Evolutionary conservation across 495 filamentous ascomycete species (phyloP).

Genomic region (Annulohypoxylon bovei): DNA sequence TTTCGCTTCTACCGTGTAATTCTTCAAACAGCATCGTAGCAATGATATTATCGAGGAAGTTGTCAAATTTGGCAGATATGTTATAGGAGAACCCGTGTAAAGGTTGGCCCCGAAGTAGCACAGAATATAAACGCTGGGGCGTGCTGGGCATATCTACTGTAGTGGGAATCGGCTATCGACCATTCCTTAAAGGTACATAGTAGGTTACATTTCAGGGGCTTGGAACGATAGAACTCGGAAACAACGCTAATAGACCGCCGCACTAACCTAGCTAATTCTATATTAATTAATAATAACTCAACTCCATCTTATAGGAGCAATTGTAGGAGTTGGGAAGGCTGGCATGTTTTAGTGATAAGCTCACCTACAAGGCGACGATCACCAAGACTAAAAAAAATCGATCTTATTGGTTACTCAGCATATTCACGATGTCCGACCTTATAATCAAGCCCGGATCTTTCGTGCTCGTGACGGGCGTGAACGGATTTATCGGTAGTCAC

Average conservation of each 20-base stretch:
- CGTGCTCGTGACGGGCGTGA: slow-evolving; percentile 35
- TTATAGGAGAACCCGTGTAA: not conserved
- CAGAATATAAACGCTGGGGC: not conserved
- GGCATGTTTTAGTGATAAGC: too few relatives aligned
- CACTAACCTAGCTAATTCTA: too few relatives aligned
- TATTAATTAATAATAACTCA: not conserved
- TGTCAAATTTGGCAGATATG: not conserved
- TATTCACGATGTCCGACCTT: not conserved
- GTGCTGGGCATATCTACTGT: not conserved
- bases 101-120: not conserved
- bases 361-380: not conserved
- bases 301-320: too few relatives aligned
- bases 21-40: not conserved
- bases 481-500: slow-evolving; percentile 35
- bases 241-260: not conserved
- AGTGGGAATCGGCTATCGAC: not conserved
- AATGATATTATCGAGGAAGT: not conserved
- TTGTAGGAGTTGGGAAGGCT: not conserved
- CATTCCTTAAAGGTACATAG: not conserved
- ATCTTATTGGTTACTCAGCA: not conserved
- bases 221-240: not conserved
- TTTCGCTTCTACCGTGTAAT: not conserved
- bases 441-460: slow-evolving; percentile 17
- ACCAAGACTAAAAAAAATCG: too few relatives aligned
- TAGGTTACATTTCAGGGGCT: not conserved